Base-by-base conservation (phyloP, 768 basidiomycete genomes). In the Xerocomus brunneocitrinus region DNA sequence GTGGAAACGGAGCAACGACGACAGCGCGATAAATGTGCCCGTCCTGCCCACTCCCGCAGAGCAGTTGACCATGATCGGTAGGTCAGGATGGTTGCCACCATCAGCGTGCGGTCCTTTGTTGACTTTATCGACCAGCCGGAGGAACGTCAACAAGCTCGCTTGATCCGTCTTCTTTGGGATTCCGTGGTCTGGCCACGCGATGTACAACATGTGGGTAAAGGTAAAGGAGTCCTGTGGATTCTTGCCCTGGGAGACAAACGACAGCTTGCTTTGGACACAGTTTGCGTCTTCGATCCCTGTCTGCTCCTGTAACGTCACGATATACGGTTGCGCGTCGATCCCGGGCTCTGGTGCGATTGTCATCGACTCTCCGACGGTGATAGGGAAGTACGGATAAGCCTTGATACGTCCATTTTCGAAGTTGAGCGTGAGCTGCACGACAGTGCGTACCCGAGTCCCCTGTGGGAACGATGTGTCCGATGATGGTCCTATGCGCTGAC, bases 31-130 rank as follows among this genome's bases (percentile, higher is more conserved):
- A 70, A 91, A 92, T 6, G 91, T 80, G 16, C 92, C 92, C 4
- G 92, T 92, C 34, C 92, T 79, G 3, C 92, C 92, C 53, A 94
- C 77, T 4, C 92, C 92, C 1, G 93, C 92, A 27, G 90, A 92
- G 64, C 92, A 95, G 56, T 88, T 82, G 30, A 90, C 79, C 61
- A 94, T 79, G 57, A 89, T 79, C 0, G 90, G 90, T n/a, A 87
- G 86, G 57, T 87, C 84, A 13, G 79, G 73, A 58, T 85, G 79
- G 30, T 61, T 62, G 22, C 62, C 59, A 9, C 57, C 48, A 13
- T 55, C 50, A 14, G 39, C 25, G 9, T 62, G 59, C 12, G 73
- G 52, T 56, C 80, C 76, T 55, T 76, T 78, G 68, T 91, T 91
- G 41, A 75, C 70, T 7, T 61, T 63, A 59, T 89, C 85, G 25